Evolutionary conservation across 257 asterid species (phyloP).

Genomic region (Fraxinus cuspidata): DNA sequence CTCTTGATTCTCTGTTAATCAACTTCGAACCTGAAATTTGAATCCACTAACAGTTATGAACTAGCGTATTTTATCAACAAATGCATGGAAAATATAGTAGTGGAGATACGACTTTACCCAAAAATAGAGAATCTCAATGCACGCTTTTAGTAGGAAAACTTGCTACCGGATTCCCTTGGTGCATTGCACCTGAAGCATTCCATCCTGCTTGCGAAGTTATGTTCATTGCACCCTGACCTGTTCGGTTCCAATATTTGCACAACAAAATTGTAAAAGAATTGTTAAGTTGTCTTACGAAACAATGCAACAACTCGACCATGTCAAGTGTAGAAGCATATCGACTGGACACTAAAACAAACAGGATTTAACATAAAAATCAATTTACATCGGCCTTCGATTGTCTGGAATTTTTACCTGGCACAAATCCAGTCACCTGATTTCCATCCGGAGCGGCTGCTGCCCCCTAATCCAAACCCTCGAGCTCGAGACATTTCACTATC

Average conservation of each 20-base stretch:
- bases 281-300: too few relatives aligned
- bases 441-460: slow-evolving; percentile 80
- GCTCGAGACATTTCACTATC: slow-evolving; percentile 49
- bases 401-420: slow-evolving; percentile 49
- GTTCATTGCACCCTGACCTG: slow-evolving; percentile 93
- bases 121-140: slow-evolving; percentile 60
- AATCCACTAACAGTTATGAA: neutral
- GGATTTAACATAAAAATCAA: too few relatives aligned
- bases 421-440: slow-evolving; percentile 99
- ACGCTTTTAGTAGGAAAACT: slow-evolving; percentile 43
- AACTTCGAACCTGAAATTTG: slow-evolving; percentile 43
- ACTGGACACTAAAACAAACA: too few relatives aligned
- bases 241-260: too few relatives aligned
- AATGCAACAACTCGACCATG: too few relatives aligned
- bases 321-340: too few relatives aligned
- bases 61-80: neutral
- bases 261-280: too few relatives aligned
- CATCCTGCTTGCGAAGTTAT: slow-evolving; percentile 94
- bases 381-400: too few relatives aligned
- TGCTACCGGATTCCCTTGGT: slow-evolving; percentile 77
- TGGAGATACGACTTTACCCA: slow-evolving; percentile 37
- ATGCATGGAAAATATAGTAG: neutral
- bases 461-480: slow-evolving; percentile 48
- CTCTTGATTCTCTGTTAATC: slow-evolving; percentile 52
- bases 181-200: slow-evolving; percentile 99